Base-by-base conservation (phyloP, 371 early-diverging fungal genomes). In the Capillidium rhysosporum region DNA sequence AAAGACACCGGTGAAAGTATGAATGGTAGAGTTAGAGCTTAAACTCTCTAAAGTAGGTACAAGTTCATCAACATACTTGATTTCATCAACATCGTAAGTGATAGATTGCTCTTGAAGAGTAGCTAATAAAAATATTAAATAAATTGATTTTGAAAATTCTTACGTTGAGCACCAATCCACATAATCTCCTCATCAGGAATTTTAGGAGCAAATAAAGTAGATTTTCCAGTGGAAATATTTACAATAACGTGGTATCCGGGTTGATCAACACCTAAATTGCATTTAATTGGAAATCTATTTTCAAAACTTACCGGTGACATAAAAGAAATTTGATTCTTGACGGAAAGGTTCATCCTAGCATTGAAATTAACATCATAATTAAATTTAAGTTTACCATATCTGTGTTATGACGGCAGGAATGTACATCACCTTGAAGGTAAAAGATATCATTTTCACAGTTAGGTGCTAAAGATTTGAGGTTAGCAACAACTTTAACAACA, bases 321-420 rank as follows among this genome's bases (percentile, higher is more conserved):
- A 77, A 48, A 66, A 66, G 47, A 77, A 77, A 58, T 72, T 64
- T 56, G 70, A 70, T 52, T 71, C 72, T 55, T 77, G 75, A 12
- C 72, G 67, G 47, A 72, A 74, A 48, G 23, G 40, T 23, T 28
- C 28, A 18, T 54, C 54, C 43, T 49, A 34, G 7, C 26, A 25
- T 20, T 9, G 21, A 8, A 14, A 31, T 7, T 21, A 28, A n/a
- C 9, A 34, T 31, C 8, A 5, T 49, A 23, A 39, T 9, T 21
- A 18, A 16, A 12, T 14, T 44, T 20, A 20, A 14, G 34, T 63
- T 43, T 60, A 64, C 76, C 41, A 75, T 75, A 61, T 86, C 86
- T 18, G 84, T 80, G 61, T 82, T 74, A 30, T 82, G 82, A 61
- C 82, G 76, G 57, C 76, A 70, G 38, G 65, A 60, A 39, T 71